Conservation (phyloP, 345 rosid genomes). For the Acer campestre region DNA sequence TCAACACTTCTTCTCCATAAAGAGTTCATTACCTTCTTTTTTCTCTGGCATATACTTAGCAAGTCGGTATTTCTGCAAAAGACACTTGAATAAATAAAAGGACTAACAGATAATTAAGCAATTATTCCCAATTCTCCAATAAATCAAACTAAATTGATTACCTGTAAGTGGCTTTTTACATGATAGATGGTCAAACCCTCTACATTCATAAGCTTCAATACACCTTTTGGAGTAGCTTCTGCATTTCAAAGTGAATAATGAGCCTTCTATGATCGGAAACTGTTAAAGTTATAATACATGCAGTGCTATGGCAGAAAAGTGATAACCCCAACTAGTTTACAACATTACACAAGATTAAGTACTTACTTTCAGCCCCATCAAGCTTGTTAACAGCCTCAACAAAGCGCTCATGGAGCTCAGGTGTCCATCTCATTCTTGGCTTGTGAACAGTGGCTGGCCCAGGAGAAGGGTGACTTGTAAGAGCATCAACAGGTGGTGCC, state of each 20-base stretch:
- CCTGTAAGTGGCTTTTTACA: conserved; percentile 98
- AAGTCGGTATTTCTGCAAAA: conserved; percentile 84
- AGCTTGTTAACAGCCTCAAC: conserved; percentile 71
- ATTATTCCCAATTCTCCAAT: conserved; percentile 15
- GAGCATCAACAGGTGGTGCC: conserved; percentile 40
- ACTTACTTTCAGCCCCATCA: conserved; percentile 94
- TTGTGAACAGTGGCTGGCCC: conserved; percentile 53
- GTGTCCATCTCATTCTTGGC: conserved; percentile 96
- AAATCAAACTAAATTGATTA: conserved; percentile 28
- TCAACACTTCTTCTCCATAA: neutral
- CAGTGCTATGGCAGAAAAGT: neutral
- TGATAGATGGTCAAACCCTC: conserved; percentile 92
- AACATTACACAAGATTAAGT: conserved; percentile 4
- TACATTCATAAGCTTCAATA: conserved; percentile 85
- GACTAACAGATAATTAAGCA: conserved; percentile 9
- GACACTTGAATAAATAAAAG: conserved; percentile 13
- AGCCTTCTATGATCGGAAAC: conserved; percentile 1
- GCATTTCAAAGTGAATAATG: conserved; percentile 33
- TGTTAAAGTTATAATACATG: neutral
- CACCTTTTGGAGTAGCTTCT: conserved; percentile 96
- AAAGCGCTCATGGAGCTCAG: conserved; percentile 79
- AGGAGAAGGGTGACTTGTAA: conserved; percentile 49
- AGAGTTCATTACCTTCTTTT: conserved; percentile 67
- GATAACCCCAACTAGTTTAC: neutral
- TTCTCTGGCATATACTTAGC: conserved; percentile 91